A percentile compares a stretch with the other conserved stretches of the same genome.
Conservation (phyloP, 345 rosid genomes). For the Linum usitatissimum region DNA sequence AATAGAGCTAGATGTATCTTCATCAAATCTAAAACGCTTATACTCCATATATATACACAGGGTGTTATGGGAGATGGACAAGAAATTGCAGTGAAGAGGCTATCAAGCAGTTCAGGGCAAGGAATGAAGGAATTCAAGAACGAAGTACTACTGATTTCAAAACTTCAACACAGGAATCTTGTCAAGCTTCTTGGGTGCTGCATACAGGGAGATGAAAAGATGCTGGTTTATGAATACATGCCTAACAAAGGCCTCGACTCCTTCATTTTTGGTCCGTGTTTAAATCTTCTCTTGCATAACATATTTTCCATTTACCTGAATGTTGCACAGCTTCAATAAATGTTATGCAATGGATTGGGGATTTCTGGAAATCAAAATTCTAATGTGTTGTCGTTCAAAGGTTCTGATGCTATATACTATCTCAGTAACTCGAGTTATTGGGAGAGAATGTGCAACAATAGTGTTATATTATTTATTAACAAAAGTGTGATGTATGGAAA, state of each 20-base stretch:
- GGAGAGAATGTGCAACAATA: too few relatives aligned
- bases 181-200: neutral
- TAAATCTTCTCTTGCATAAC: too few relatives aligned
- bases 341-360: too few relatives aligned
- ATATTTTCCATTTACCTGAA: too few relatives aligned
- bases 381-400: too few relatives aligned
- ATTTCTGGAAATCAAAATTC: too few relatives aligned
- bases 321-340: too few relatives aligned
- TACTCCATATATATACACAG: neutral
- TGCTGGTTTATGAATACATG: slow-evolving; percentile 2
- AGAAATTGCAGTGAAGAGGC: neutral
- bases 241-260: neutral
- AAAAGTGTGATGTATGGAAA: neutral
- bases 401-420: too few relatives aligned
- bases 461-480: too few relatives aligned
- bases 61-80: neutral
- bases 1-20: neutral
- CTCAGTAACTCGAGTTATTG: too few relatives aligned
- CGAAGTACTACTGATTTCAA: neutral
- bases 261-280: neutral
- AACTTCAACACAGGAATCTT: slow-evolving; percentile 3
- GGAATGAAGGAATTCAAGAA: slow-evolving; percentile 2
- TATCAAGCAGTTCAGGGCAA: neutral
- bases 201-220: neutral
- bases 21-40: neutral